phyloP scores from a whole-genome alignment of 2,329 filamentous ascomycete species.

The Trichoderma gracile region DNA sequence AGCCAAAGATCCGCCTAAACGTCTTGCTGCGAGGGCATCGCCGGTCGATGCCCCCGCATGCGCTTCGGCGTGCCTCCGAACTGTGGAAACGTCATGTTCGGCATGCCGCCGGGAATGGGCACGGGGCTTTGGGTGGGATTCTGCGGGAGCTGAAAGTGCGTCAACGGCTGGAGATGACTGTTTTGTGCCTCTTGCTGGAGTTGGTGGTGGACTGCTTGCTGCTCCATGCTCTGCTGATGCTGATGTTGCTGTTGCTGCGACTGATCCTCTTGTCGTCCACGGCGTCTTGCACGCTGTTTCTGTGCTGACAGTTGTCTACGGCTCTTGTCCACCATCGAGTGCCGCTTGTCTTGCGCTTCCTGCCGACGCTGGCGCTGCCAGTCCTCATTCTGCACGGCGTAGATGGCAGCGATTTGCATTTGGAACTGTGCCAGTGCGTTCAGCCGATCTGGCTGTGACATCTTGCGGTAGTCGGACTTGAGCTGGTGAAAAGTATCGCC shows the following conservation, averaged over 20 bases:
- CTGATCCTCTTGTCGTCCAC: conserved; percentile 34
- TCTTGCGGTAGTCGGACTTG: conserved; percentile 47
- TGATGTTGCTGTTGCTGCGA: conserved; percentile 35
- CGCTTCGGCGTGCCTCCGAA: conserved; percentile 37
- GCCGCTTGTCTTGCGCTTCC: conserved; percentile 42
- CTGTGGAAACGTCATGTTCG: conserved; percentile 33
- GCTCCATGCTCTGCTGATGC: conserved; percentile 28
- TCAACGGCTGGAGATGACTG: conserved; percentile 35
- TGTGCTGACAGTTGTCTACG: conserved; percentile 34
- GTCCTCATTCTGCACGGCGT: conserved; percentile 49
- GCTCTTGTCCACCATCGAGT: conserved; percentile 42
- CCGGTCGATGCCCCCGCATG: conserved; percentile 34
- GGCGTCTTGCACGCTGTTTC: conserved; percentile 32
- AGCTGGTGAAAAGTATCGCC: conserved; percentile 49
- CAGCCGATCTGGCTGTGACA: conserved; percentile 44
- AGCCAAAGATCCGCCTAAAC: conserved; percentile 16
- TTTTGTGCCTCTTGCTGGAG: conserved; percentile 30
- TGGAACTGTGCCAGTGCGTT: conserved; percentile 44
- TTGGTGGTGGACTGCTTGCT: conserved; percentile 28
- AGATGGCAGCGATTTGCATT: conserved; percentile 47
- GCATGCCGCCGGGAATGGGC: conserved; percentile 34
- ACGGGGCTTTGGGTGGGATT: conserved; percentile 33
- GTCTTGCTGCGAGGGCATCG: conserved; percentile 25
- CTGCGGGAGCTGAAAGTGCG: conserved; percentile 34
- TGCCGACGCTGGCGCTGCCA: conserved; percentile 44